Evolutionary conservation across 2,329 filamentous ascomycete genomes (phyloP), one percentile per base, ranked within the genome.

Genomic region (Botryosphaeria dothidea): DNA sequence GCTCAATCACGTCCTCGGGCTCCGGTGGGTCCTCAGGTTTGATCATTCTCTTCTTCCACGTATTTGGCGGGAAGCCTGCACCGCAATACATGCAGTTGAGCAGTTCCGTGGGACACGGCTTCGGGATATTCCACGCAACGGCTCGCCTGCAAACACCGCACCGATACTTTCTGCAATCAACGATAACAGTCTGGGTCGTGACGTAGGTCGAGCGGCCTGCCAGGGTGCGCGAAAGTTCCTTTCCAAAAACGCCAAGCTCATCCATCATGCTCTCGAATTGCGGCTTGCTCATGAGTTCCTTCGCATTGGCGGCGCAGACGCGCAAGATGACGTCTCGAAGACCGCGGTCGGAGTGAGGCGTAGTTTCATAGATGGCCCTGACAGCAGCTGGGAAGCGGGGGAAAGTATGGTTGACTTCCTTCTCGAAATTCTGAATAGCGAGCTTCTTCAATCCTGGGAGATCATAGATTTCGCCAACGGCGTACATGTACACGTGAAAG

Each of bases 311-410:
- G 29, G 52, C 62, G 51, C 51, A 57, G 3, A 64, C 52, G n/a
- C 51, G 38, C 4, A 80, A 62, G 6, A 80, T 73, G 23, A 79
- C 68, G 62, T 77, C 75, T 19, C 78, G 71, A 8, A 80, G 70
- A 8, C 77, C 78, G 31, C 77, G 70, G 66, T 80, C 78, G 13
- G 70, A 71, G 66, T 79, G 77, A 45, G 79, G 71, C 17, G 78
- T 80, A 17, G 73, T 75, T 52, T 70, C 72, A 67, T 79, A 80
- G 43, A 79, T 77, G 62, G 77, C 74, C 63, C 74, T 70, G 52
- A 80, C 74, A 13, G 76, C 75, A 43, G 75, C 72, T 21, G 78
- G 73, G 21, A 80, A 72, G 29, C 34, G 51, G 21, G 51, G 43
- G 52, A 57, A 46, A 3, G 29, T 25, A 31, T 49, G 41, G 62